Evolutionary conservation across 2,329 filamentous ascomycete genomes (phyloP), one percentile per base, ranked within the genome.

Genomic region (Pseudogymnoascus sp.): DNA sequence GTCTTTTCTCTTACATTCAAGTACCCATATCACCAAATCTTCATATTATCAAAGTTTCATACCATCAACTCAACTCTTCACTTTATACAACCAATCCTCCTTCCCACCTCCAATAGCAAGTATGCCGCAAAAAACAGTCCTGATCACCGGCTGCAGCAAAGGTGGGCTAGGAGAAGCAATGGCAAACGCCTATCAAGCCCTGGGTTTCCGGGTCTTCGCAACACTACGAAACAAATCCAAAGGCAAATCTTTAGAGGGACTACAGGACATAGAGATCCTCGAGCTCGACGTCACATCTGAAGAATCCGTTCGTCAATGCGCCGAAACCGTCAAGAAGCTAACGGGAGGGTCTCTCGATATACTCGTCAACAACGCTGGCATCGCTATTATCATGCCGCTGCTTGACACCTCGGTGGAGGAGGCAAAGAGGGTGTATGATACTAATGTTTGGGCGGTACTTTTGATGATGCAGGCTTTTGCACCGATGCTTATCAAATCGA

Each of bases 281-380:
- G 57, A 66, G 3, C 68, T 80, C 1, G 77, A 80, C 62, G 76
- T 79, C 4, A 74, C 71, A 2, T 70, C 69, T 14, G 30, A 67
- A 2, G 63, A 68, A 1, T 75, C 72, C 2, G 74, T 79, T 57
- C 61, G 62, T 0, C 58, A 62, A 3, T 70, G 70, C 1, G 70
- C 72, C 18, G 64, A 67, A 3, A 62, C 67, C 14, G 70, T 79
- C 38, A 61, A 67, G 2, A 60, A 63, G 7, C 66, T 70, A 8
- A 74, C 75, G 0, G 73, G 69, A 25, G 73, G 73, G 16, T 71
- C 67, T 18, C 66, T 79, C 11, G 74, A 79, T 62, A 71, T 78
- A 37, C 70, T 79, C 14, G 69, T 78, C 63, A 78, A 78, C 65
- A 77, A 78, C 65, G 74, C 77, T 1, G 77, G 73, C 9, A 64